Evolutionary conservation across 192 early-diverging fungal genomes (phyloP), one percentile per base, ranked within the genome.

Genomic region (Allomyces arbusculus): DNA sequence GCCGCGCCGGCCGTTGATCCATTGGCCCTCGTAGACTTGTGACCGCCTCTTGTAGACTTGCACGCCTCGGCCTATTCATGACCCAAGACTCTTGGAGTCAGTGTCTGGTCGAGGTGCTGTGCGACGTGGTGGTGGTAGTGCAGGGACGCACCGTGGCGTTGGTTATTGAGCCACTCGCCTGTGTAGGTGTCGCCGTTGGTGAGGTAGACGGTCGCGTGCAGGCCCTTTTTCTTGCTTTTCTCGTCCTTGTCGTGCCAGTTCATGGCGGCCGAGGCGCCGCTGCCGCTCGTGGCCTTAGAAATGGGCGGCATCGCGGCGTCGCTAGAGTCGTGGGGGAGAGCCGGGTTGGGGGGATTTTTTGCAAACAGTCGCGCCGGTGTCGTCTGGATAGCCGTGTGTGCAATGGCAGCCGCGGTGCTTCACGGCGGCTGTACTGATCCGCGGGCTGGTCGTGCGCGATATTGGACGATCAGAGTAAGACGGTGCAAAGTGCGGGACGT

Each of bases 101-200:
- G 7, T 40, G 3, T 40, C 4, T n/a, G 33, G 33, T 40, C 33
- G 7, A 40, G 33, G 33, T 3, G 26, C 26, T 28, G 26, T 8
- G 8, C 7, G 33, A 40, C 33, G 10, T 4, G 63, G n/a, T 65
- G 11, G 3, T 40, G 20, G 19, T 14, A 26, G 24, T 1, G 0
- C 22, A 4, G 10, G 20, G 10, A 62, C 19, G 66, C n/a, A 65
- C 25, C 23, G 20, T 23, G 58, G 82, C 82, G 81, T 61, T 81
- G 72, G 62, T 80, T 77, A 45, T 74, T 72, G 45, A 80, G 79
- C 82, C 82, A 84, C 44, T 84, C 80, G 45, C 82, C 82, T 10
- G 83, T 66, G 62, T 83, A 84, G 44, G 69, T 69, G 63, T 84
- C 82, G 12, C 79, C 79, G 62, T 84, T 84, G 43, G 70, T 77